Percentiles rank a stretch among this genome's conserved stretches.
Evolutionary conservation across 768 basidiomycete genomes (phyloP).

Genomic region (Pilatotrama ljubarskyi): DNA sequence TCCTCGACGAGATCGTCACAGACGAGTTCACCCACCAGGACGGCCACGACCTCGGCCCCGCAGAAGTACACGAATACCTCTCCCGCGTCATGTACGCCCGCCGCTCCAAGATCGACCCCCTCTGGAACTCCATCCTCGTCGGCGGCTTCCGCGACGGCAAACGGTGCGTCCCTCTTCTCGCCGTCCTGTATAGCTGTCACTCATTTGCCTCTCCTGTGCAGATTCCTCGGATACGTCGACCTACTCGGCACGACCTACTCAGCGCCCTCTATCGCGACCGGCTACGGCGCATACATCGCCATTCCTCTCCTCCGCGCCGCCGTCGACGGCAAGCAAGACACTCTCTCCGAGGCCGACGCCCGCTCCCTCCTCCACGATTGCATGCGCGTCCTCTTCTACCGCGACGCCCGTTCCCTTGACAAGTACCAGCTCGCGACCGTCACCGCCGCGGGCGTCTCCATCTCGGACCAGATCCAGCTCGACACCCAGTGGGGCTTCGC

Average conservation of each 20-base stretch:
- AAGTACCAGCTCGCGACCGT: slow-evolving; percentile 98
- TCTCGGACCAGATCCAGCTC: slow-evolving; percentile 75
- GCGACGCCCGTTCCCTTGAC: slow-evolving; percentile 93
- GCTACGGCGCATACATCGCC: slow-evolving; percentile 91
- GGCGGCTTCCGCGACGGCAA: slow-evolving; percentile 88
- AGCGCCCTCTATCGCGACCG: slow-evolving; percentile 91
- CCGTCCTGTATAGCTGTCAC: neutral
- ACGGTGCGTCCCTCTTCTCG: slow-evolving; percentile 47
- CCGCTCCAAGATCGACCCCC: slow-evolving; percentile 84
- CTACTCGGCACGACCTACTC: slow-evolving; percentile 95
- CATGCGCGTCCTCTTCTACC: slow-evolving; percentile 94
- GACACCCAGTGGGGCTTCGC: slow-evolving; percentile 91
- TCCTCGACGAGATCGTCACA: slow-evolving; percentile 75
- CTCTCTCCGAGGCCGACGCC: slow-evolving; percentile 78
- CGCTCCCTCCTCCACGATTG: slow-evolving; percentile 75
- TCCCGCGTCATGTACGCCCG: slow-evolving; percentile 88
- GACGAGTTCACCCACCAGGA: slow-evolving; percentile 84
- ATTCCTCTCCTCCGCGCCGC: slow-evolving; percentile 89
- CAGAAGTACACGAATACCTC: slow-evolving; percentile 91
- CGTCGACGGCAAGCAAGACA: slow-evolving; percentile 79
- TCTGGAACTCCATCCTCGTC: slow-evolving; percentile 94
- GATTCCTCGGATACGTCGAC: slow-evolving; percentile 94
- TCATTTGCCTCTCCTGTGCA: slow-evolving; percentile 31
- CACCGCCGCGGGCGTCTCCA: slow-evolving; percentile 69
- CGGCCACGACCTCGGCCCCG: slow-evolving; percentile 79